phyloP scores from a whole-genome alignment of 306 rosid genomes.

The Casuarina glauca region DNA sequence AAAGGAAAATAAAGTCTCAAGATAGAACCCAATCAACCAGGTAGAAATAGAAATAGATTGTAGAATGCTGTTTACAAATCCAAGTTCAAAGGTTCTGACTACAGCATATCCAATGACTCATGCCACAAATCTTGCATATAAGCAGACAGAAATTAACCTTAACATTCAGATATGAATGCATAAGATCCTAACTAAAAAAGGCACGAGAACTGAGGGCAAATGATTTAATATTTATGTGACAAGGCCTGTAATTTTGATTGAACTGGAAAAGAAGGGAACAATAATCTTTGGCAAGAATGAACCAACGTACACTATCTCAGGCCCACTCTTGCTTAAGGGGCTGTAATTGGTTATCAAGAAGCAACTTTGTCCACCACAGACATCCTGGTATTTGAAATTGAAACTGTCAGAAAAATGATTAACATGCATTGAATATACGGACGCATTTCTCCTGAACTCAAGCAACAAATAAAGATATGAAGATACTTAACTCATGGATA shows the following conservation, averaged over 20 bases:
- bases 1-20: background rate
- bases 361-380: constrained; percentile 78
- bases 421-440: background rate
- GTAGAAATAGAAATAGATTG: background rate
- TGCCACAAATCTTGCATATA: background rate
- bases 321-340: constrained; percentile 48
- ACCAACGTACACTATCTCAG: constrained; percentile 65
- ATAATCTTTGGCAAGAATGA: constrained; percentile 14
- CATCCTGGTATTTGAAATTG: constrained; percentile 53
- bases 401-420: background rate
- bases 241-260: background rate
- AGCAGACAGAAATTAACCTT: background rate
- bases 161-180: background rate
- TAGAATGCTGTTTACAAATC: background rate
- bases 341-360: constrained; percentile 61
- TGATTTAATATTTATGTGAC: background rate
- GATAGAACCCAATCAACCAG: background rate
- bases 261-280: constrained; percentile 6
- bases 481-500: background rate
- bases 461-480: background rate
- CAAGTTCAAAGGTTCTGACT: background rate
- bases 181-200: background rate
- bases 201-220: background rate
- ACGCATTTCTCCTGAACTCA: background rate
- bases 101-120: background rate